Percentiles rank a stretch among this genome's conserved stretches.
Conservation (phyloP, 345 rosid genomes). For the Heritiera littoralis region DNA sequence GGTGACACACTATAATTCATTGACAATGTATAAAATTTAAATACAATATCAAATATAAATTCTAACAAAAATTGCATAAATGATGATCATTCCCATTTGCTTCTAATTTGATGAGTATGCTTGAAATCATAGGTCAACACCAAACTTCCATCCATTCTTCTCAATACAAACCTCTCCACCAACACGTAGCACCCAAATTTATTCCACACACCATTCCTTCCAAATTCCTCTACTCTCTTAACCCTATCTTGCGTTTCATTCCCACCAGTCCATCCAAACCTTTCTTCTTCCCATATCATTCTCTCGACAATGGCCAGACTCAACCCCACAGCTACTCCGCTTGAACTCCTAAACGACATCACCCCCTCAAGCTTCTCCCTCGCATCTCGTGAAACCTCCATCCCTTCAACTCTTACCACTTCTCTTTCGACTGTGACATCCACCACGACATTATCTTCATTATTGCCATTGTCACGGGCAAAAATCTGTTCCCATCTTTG, state of each 20-base stretch:
- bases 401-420: neutral
- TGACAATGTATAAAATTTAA: too few relatives aligned
- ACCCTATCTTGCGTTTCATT: slow-evolving; percentile 24
- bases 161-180: slow-evolving; percentile 75
- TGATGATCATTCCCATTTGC: slow-evolving; percentile 20
- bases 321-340: slow-evolving; percentile 27
- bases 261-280: slow-evolving; percentile 43
- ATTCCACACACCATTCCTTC: slow-evolving; percentile 43
- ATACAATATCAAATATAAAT: too few relatives aligned
- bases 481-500: slow-evolving; percentile 11
- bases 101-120: slow-evolving; percentile 47
- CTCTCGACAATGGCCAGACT: slow-evolving; percentile 37
- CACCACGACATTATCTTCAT: neutral
- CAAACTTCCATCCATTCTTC: slow-evolving; percentile 68
- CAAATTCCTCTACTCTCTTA: slow-evolving; percentile 27
- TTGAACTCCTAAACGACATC: slow-evolving; percentile 30
- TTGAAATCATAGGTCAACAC: slow-evolving; percentile 53
- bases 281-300: slow-evolving; percentile 48
- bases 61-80: too few relatives aligned
- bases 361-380: slow-evolving; percentile 27
- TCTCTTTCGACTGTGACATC: neutral
- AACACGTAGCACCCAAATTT: slow-evolving; percentile 58
- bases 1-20: neutral
- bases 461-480: too few relatives aligned
- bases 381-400: neutral